phyloP scores from a whole-genome alignment of 2,329 filamentous ascomycete species.

The Cercospora sojina region DNA sequence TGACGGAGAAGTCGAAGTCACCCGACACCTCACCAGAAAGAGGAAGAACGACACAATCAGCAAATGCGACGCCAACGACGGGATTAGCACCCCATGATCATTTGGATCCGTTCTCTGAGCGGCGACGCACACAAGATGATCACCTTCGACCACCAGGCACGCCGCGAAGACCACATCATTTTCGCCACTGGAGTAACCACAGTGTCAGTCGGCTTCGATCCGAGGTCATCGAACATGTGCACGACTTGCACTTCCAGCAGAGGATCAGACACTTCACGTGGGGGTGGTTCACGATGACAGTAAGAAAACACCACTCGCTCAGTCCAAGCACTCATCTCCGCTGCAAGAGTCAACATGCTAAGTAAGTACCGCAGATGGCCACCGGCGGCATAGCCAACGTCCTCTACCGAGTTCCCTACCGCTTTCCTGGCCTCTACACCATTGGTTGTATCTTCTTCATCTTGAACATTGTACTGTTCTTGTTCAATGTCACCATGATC shows the following conservation, averaged over 20 bases:
- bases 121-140: background rate
- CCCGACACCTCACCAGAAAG: slow-evolving; percentile 1
- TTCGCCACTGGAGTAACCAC: slow-evolving; percentile 18
- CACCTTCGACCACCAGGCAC: slow-evolving; percentile 4
- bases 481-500: slow-evolving; percentile 68
- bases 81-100: background rate
- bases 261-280: slow-evolving; percentile 66
- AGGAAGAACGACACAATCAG: background rate
- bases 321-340: background rate
- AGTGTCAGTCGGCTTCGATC: slow-evolving; percentile 10
- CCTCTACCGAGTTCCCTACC: slow-evolving; percentile 49
- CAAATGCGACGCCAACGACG: background rate
- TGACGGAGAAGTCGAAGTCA: slow-evolving; percentile 3
- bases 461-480: slow-evolving; percentile 59
- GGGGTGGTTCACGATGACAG: slow-evolving; percentile 73
- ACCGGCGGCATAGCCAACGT: slow-evolving; percentile 56
- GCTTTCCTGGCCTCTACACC: slow-evolving; percentile 47
- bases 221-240: slow-evolving; percentile 26
- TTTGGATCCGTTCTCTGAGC: background rate
- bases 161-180: background rate
- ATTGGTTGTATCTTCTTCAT: slow-evolving; percentile 53
- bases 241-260: slow-evolving; percentile 50
- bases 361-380: slow-evolving; percentile 60
- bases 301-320: slow-evolving; percentile 16
- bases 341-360: background rate